Evolutionary conservation across 2,329 filamentous ascomycete genomes (phyloP).

Genomic region (Ophiosphaerella herpotricha): DNA sequence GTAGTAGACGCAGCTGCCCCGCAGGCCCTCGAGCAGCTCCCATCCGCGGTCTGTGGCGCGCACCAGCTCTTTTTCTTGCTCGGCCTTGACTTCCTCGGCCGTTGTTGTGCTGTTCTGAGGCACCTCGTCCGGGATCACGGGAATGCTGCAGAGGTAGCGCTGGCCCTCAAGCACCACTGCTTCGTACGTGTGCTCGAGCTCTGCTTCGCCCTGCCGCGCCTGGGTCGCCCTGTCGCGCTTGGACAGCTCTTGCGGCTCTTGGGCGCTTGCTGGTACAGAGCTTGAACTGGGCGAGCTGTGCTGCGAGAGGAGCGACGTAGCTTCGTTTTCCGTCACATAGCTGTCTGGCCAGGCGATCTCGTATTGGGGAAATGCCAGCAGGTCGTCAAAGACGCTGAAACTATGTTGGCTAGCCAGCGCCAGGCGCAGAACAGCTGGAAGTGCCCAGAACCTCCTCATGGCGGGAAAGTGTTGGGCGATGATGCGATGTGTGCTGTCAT

Average conservation of each 20-base stretch:
- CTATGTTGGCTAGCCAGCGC: conserved; percentile 59
- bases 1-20: conserved; percentile 81
- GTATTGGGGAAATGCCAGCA: conserved; percentile 86
- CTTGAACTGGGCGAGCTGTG: conserved; percentile 29
- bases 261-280: conserved; percentile 33
- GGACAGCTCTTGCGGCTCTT: conserved; percentile 43
- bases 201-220: conserved; percentile 17
- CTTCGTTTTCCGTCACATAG: conserved; percentile 73
- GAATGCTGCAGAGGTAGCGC: conserved; percentile 84
- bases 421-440: conserved; percentile 53
- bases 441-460: conserved; percentile 54
- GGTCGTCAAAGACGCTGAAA: conserved; percentile 87
- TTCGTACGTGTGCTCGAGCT: conserved; percentile 63
- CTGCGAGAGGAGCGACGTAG: conserved; percentile 61
- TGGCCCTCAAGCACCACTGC: conserved; percentile 71
- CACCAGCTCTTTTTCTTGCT: conserved; percentile 78
- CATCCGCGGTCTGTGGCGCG: conserved; percentile 78
- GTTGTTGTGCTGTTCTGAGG: conserved; percentile 65
- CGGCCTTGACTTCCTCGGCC: conserved; percentile 69
- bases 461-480: conserved; percentile 18
- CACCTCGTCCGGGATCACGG: conserved; percentile 64
- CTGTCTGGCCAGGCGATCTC: conserved; percentile 76
- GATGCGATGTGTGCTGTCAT: conserved; percentile 12
- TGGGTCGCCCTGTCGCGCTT: conserved; percentile 32
- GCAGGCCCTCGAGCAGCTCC: conserved; percentile 77